A percentile compares a stretch with the other conserved stretches of the same genome.
Conservation (phyloP, 768 basidiomycete species). For the Vararia minispora region DNA sequence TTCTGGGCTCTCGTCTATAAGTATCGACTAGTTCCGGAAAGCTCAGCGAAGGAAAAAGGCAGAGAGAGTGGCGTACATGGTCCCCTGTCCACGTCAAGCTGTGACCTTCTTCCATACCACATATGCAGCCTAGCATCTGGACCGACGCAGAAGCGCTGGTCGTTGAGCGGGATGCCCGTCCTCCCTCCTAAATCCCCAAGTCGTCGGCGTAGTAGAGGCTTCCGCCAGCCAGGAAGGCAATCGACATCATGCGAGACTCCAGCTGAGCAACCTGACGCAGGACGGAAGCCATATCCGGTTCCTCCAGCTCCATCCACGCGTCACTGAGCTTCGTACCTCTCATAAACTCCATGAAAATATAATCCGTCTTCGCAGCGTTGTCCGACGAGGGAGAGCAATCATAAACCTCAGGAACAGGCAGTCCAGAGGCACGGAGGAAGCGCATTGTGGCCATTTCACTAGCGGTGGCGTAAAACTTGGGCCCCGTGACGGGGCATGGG, state of each 20-base stretch:
- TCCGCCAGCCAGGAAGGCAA: slow-evolving; percentile 38
- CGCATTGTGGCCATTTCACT: background rate
- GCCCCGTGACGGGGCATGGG: slow-evolving; percentile 17
- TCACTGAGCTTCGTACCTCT: slow-evolving; percentile 9
- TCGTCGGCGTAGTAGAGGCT: slow-evolving; percentile 37
- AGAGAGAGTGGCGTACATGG: slow-evolving; percentile 34
- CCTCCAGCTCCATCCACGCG: slow-evolving; percentile 6
- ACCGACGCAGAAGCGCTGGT: slow-evolving; percentile 16
- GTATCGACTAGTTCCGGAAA: slow-evolving; percentile 7
- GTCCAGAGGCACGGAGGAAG: slow-evolving; percentile 18
- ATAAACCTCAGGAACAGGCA: slow-evolving; percentile 15
- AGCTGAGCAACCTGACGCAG: slow-evolving; percentile 32
- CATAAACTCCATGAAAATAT: slow-evolving; percentile 11
- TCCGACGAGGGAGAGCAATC: slow-evolving; percentile 8
- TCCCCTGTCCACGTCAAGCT: slow-evolving; percentile 37
- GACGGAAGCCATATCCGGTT: slow-evolving; percentile 27
- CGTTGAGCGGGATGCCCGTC: slow-evolving; percentile 21
- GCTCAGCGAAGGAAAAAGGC: slow-evolving; percentile 19
- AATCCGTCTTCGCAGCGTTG: slow-evolving; percentile 9
- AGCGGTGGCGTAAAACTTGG: slow-evolving; percentile 7
- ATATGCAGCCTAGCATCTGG: slow-evolving; percentile 27
- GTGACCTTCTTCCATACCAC: slow-evolving; percentile 37
- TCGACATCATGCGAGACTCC: slow-evolving; percentile 36
- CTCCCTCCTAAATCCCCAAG: slow-evolving; percentile 25
- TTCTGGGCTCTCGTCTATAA: slow-evolving; percentile 19